Evolutionary conservation across 2,329 filamentous ascomycete species (phyloP), one percentile per base, ranked within the genome.

Genomic region (Exophiala dermatitidis): DNA sequence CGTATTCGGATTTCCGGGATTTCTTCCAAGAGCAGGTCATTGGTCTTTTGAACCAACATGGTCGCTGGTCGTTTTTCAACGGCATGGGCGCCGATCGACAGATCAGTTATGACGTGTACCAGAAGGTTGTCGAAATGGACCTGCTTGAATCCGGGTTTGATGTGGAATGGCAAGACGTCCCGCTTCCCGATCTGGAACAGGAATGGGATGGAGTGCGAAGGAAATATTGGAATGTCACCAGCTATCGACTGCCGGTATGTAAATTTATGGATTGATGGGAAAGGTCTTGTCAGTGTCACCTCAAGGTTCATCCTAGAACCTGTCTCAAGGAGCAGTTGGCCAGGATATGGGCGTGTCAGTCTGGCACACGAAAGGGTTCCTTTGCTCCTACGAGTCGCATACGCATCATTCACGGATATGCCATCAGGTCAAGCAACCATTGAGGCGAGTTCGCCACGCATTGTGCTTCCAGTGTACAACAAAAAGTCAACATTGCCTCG

Each of bases 81-180:
- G 81, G 93, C 0, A 82, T 97, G 53, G 93, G 93, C 0, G 93
- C 93, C 2, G 93, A 98, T 71, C 78, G 93, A 43, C 84, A 85
- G 68, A 84, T 97, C 57, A 95, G 89, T 71, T 97, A 97, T 70
- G 93, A 97, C 72, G 90, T 98, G 28, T 97, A 97, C 71, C 87
- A 85, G 49, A 89, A 87, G 68, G 88, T 97, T 2, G 85, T 88
- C 1, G 91, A 97, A 71, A 84, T 95, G 77, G 90, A 97, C 70
- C 76, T 94, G 26, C 82, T 85, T 58, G 90, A 97, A 62, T 89
- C 89, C 6, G 90, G 90, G 0, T 80, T 96, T 62, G 91, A 97
- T 64, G 82, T 91, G 1, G 86, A 90, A 48, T 97, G 90, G 90
- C 79, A 84, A 49, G 85, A 85, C 52, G 79, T 93, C 33, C 74